Percentiles rank a stretch among this genome's conserved stretches.
phyloP scores from a whole-genome alignment of 2,329 filamentous ascomycete species.

The Monosporascus cannonballus region DNA sequence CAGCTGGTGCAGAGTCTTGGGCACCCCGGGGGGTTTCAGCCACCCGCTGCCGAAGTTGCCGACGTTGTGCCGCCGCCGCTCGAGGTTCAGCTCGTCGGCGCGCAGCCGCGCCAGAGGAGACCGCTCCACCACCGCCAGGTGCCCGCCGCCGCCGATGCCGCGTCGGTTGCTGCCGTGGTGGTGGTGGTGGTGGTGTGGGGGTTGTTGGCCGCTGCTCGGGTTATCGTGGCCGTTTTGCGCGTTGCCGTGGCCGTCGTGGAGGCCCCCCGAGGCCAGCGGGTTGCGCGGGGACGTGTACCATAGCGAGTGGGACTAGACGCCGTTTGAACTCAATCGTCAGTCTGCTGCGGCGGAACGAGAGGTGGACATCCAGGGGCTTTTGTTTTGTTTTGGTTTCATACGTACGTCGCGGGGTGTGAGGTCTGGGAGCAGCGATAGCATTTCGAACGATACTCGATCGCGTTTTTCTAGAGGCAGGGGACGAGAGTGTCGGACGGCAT shows the following conservation, averaged over 20 bases:
- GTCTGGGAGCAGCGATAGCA: slow-evolving; percentile 60
- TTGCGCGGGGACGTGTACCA: slow-evolving; percentile 65
- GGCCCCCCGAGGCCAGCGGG: slow-evolving; percentile 30
- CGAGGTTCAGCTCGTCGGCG: slow-evolving; percentile 70
- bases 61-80: slow-evolving; percentile 73
- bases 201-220: slow-evolving; percentile 23
- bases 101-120: slow-evolving; percentile 63
- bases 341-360: not conserved
- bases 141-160: slow-evolving; percentile 28
- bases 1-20: slow-evolving; percentile 85
- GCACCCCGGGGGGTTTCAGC: slow-evolving; percentile 82
- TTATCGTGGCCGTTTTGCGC: slow-evolving; percentile 11
- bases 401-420: slow-evolving; percentile 66
- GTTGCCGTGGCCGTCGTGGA: slow-evolving; percentile 28
- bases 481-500: not conserved
- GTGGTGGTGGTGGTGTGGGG: slow-evolving; percentile 15
- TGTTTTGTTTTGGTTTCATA: slow-evolving; percentile 4
- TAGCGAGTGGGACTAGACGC: slow-evolving; percentile 58
- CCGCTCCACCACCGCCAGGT: slow-evolving; percentile 40
- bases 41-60: slow-evolving; percentile 82
- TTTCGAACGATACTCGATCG: slow-evolving; percentile 23
- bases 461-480: no score
- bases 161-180: slow-evolving; percentile 18
- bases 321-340: slow-evolving; percentile 12
- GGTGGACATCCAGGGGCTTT: slow-evolving; percentile 1